phyloP scores from a whole-genome alignment of 2,329 filamentous ascomycete species.

The Aphanocladium album region DNA sequence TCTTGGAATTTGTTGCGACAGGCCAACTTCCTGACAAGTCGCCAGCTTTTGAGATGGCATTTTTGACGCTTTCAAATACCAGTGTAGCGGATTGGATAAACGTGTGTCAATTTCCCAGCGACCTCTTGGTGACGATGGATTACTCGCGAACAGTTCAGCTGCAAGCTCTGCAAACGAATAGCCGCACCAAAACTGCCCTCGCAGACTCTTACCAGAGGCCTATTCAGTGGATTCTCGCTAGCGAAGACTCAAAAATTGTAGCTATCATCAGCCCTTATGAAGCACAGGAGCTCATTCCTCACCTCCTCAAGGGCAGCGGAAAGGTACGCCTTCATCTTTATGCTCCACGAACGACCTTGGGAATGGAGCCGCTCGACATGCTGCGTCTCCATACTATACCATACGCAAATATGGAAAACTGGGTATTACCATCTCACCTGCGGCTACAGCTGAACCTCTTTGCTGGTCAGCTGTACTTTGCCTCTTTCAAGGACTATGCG shows the following conservation, averaged over 20 bases:
- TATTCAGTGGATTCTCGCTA: conserved; percentile 6
- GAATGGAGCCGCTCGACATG: background rate
- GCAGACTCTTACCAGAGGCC: conserved; percentile 3
- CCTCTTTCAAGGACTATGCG: conserved; percentile 48
- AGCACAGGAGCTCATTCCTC: conserved; percentile 47
- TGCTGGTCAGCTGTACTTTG: conserved; percentile 61
- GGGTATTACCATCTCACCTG: background rate
- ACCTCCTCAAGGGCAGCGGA: too few relatives aligned
- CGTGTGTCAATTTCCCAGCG: background rate
- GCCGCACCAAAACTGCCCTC: background rate
- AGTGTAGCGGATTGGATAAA: background rate
- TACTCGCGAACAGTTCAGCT: background rate
- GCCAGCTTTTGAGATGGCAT: background rate
- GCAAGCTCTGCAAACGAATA: background rate
- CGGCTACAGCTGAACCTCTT: conserved; percentile 53
- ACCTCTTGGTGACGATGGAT: background rate
- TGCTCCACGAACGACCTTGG: background rate
- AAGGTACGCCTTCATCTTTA: conserved; percentile 47
- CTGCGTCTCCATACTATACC: background rate
- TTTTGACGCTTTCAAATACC: background rate
- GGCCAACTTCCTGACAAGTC: background rate
- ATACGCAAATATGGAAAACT: background rate
- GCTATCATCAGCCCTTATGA: conserved; percentile 60
- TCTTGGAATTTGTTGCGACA: background rate
- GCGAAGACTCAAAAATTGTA: too few relatives aligned